A percentile compares a stretch with the other conserved stretches of the same genome.
Conservation (phyloP, 2,329 filamentous ascomycete species). For the Penicillium decumbens region DNA sequence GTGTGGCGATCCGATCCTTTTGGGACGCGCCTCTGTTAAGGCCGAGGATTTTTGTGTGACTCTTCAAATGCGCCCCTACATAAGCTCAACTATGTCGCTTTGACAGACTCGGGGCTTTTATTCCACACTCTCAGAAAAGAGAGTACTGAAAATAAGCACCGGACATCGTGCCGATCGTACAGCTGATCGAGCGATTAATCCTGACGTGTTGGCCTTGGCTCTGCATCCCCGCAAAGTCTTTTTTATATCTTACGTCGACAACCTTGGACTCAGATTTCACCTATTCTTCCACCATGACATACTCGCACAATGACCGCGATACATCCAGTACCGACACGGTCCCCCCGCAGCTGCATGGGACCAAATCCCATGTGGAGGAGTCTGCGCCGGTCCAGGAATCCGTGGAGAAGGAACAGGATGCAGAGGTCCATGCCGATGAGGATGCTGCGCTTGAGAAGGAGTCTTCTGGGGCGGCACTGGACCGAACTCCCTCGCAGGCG, state of each 20-base stretch:
- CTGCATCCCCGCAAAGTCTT: slow-evolving; percentile 1
- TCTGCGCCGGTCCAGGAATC: slow-evolving; percentile 4
- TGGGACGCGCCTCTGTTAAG: not conserved
- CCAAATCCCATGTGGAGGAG: slow-evolving; percentile 7
- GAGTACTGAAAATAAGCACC: not conserved
- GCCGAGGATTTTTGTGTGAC: not conserved
- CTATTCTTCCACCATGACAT: slow-evolving; percentile 4
- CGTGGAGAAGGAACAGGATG: slow-evolving; percentile 1
- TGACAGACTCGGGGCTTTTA: not conserved
- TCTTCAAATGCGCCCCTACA: not conserved
- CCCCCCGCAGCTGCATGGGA: slow-evolving; percentile 4
- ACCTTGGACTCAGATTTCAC: not conserved
- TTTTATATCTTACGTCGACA: not conserved
- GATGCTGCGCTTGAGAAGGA: slow-evolving; percentile 17
- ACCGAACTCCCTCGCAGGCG: slow-evolving; percentile 36
- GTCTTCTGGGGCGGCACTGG: slow-evolving; percentile 22
- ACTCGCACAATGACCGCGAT: slow-evolving; percentile 6
- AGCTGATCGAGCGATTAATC: slow-evolving; percentile 10
- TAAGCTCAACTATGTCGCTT: not conserved
- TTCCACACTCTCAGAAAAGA: not conserved
- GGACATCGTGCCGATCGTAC: not conserved
- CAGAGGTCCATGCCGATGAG: slow-evolving; percentile 11
- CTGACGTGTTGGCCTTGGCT: slow-evolving; percentile 4
- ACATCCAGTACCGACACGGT: slow-evolving; percentile 14
- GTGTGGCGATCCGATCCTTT: not conserved